Percentiles rank a stretch among this genome's conserved stretches.
Conservation (phyloP, 345 rosid species). For the rapeseed (Brassica napus) region DNA sequence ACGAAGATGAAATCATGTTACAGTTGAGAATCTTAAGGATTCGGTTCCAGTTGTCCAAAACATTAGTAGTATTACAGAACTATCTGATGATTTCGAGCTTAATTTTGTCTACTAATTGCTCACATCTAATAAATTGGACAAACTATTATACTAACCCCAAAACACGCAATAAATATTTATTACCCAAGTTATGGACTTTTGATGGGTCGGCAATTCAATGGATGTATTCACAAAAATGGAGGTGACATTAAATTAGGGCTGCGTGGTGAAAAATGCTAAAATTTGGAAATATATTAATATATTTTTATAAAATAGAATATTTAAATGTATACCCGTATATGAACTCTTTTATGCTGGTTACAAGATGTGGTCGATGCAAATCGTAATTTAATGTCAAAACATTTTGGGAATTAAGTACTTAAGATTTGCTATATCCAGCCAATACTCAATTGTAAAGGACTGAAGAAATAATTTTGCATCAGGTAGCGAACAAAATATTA, state of each 20-base stretch:
- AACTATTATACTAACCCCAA: neutral
- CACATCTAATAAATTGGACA: slow-evolving; percentile 7
- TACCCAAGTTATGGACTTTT: slow-evolving; percentile 33
- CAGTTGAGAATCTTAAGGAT: slow-evolving; percentile 13
- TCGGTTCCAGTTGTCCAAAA: slow-evolving; percentile 3
- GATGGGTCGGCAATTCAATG: slow-evolving; percentile 37
- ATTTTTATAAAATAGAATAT: neutral
- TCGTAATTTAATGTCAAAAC: neutral
- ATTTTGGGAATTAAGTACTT: neutral
- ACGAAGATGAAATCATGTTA: neutral
- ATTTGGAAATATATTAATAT: neutral
- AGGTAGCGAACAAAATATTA: neutral
- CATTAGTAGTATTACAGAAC: neutral
- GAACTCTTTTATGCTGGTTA: neutral
- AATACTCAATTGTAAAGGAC: neutral
- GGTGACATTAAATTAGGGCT: slow-evolving; percentile 34
- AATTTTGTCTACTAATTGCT: neutral
- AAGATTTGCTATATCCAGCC: neutral
- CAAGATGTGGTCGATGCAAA: slow-evolving; percentile 6
- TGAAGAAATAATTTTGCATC: neutral
- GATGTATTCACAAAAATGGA: slow-evolving; percentile 38
- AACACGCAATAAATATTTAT: neutral
- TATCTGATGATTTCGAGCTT: slow-evolving; percentile 9
- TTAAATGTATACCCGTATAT: neutral
- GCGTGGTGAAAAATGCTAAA: slow-evolving; percentile 23